phyloP scores from a whole-genome alignment of 345 rosid genomes.

The Eutrema japonicum region DNA sequence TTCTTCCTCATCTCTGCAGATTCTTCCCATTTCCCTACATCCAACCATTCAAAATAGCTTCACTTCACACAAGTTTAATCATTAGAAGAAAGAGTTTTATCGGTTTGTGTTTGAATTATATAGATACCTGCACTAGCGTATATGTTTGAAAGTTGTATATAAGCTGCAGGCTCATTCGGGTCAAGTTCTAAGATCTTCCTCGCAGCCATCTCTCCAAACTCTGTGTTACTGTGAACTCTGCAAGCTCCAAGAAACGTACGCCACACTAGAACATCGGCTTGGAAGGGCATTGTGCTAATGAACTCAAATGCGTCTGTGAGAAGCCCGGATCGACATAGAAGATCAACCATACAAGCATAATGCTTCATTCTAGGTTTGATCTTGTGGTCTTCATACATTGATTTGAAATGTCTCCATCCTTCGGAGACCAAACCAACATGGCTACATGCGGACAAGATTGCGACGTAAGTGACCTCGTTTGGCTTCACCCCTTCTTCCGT shows the following conservation, averaged over 20 bases:
- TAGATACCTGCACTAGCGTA: conserved; percentile 55
- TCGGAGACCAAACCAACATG: conserved; percentile 71
- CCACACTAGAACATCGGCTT: conserved; percentile 59
- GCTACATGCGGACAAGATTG: conserved; percentile 75
- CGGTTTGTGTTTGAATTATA: neutral
- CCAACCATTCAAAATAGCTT: neutral
- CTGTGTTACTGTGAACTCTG: conserved; percentile 56
- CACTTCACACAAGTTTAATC: neutral
- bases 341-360: conserved; percentile 84
- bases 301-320: conserved; percentile 62
- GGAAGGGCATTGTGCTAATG: conserved; percentile 61
- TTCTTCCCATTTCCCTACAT: conserved; percentile 62
- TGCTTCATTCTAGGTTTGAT: conserved; percentile 74
- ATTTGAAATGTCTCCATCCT: conserved; percentile 66
- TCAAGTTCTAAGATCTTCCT: conserved; percentile 67
- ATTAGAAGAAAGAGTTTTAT: neutral
- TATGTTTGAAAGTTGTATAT: conserved; percentile 70
- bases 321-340: conserved; percentile 63
- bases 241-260: conserved; percentile 85
- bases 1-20: conserved; percentile 57
- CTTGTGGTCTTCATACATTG: conserved; percentile 61
- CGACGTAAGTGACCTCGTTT: conserved; percentile 66
- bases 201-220: conserved; percentile 65
- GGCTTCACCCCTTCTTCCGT: conserved; percentile 51
- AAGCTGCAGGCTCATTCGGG: conserved; percentile 67